Base-by-base conservation (phyloP, 441 rosid genomes). In the Erysimum pusillum region DNA sequence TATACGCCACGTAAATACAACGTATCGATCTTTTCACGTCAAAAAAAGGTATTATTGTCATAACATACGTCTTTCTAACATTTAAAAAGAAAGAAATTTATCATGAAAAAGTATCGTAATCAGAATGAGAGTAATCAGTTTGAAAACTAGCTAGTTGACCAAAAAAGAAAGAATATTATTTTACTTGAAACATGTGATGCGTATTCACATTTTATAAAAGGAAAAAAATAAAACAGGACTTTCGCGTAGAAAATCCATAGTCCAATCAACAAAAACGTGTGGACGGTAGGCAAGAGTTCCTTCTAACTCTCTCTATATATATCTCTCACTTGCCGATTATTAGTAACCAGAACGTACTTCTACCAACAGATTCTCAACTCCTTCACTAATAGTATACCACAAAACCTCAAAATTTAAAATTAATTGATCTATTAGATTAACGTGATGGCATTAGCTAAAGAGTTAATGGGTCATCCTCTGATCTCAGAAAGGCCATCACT, bases 251-350 rank as follows among this genome's bases (percentile, higher is more conserved):
- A 13, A 4, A 25, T 22, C 18, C 18, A 20, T 39, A 46, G 63
- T 9, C 74, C 31, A 80, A 75, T 31, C 64, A 62, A 28, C 67
- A 74, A 87, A 89, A 89, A 89, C 94, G 97, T 87, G 91, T 90
- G 93, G 96, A 79, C 91, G 90, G 88, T 71, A 14, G 90, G 88
- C 73, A 14, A 31, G 4, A 18, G 7, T 46, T 57, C 9, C n/a
- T 28, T 13, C 10, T n/a, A 10, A 15, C 9, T 38, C 10, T 52
- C 32, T 62, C 31, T 48, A 49, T 56, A 48, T 31, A 48, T 39
- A 2, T 6, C 14, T 60, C 22, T 12, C 59, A 59, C 74, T 60
- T 17, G 10, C 62, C 14, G 7, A 10, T 25, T 10, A 59, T 39
- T 56, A 51, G 56, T 41, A 77, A 77, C 34, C 22, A 77, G 20